Evolutionary conservation across 2,329 filamentous ascomycete genomes (phyloP).

Genomic region (Talaromyces islandicus): DNA sequence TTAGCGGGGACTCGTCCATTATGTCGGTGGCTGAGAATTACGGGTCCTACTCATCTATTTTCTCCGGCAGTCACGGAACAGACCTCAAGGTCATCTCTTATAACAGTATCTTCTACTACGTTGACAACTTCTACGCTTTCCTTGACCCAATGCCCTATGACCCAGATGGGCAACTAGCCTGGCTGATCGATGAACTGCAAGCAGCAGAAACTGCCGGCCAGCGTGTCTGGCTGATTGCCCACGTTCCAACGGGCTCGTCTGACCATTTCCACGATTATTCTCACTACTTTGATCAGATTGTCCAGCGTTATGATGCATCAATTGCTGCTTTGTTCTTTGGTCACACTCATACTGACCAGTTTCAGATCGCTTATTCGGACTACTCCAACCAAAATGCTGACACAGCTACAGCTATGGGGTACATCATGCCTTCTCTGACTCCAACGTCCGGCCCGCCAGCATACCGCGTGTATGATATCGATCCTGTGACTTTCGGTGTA

Average conservation of each 20-base stretch:
- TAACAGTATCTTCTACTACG: constrained; percentile 57
- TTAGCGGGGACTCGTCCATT: constrained; percentile 36
- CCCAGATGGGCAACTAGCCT: constrained; percentile 48
- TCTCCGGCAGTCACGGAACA: constrained; percentile 35
- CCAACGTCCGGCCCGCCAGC: constrained; percentile 52
- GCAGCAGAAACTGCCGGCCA: constrained; percentile 47
- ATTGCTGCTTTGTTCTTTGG: constrained; percentile 53
- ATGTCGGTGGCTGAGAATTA: constrained; percentile 32
- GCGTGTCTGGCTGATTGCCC: constrained; percentile 53
- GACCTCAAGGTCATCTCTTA: constrained; percentile 51
- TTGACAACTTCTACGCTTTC: constrained; percentile 53
- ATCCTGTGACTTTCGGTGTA: constrained; percentile 52
- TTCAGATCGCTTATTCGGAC: constrained; percentile 50
- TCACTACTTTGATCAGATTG: constrained; percentile 49
- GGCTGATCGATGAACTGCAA: constrained; percentile 45
- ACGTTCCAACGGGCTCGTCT: constrained; percentile 48
- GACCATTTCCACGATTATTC: constrained; percentile 50
- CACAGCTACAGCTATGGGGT: constrained; percentile 47
- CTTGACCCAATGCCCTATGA: constrained; percentile 46
- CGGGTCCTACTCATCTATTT: constrained; percentile 47
- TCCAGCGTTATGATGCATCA: constrained; percentile 49
- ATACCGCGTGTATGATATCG: constrained; percentile 55
- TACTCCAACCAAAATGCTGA: constrained; percentile 37
- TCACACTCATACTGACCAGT: constrained; percentile 54
- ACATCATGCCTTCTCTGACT: constrained; percentile 50